Base-by-base conservation (phyloP, 1,139 yeast species). In the Debaryomyces nepalensis region DNA sequence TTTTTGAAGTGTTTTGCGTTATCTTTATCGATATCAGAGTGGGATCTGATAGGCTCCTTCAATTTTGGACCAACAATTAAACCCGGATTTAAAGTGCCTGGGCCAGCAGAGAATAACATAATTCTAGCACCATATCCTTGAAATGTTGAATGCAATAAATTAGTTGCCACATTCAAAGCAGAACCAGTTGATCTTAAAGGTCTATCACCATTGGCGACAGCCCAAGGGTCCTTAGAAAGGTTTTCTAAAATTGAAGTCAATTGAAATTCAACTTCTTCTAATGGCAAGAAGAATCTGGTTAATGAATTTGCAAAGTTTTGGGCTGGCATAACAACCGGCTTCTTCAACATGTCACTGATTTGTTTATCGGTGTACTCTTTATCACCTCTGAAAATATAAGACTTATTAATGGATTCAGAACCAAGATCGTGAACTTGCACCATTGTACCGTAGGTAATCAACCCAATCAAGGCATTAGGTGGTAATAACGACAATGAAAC, bases 41-140 rank as follows among this genome's bases (percentile, higher is more conserved):
- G 99, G 4, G 98, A 91, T 74, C 99, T 82, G 55, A 95, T 87
- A 43, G 99, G 97, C 66, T 93, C 99, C 63, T 88, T 87, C 62
- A 93, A 78, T 63, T 90, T 95, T 24, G 87, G 82, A 35, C 95
- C 89, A 30, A 93, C 99, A 57, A 93, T 90, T 68, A 89, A 73
- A 58, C 99, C 99, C 9, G 99, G 99, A 34, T 85, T 87, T 58
- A 89, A 83, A 40, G 99, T 93, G 60, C 97, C 85, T 40, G 97
- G 96, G 48, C 99, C 99, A 42, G 95, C 95, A 36, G 96, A 83
- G 59, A 93, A 93, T 50, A 93, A 75, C 78, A 89, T 84, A 55
- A 93, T 77, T 64, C 97, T 83, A 14, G 96, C 95, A 39, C 98
- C 97, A 55, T 85, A 81, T 47, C 91, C 90, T 43, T 93, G 83